phyloP scores from a whole-genome alignment of 208 protist species.

The Vickermania spadyakhi region DNA sequence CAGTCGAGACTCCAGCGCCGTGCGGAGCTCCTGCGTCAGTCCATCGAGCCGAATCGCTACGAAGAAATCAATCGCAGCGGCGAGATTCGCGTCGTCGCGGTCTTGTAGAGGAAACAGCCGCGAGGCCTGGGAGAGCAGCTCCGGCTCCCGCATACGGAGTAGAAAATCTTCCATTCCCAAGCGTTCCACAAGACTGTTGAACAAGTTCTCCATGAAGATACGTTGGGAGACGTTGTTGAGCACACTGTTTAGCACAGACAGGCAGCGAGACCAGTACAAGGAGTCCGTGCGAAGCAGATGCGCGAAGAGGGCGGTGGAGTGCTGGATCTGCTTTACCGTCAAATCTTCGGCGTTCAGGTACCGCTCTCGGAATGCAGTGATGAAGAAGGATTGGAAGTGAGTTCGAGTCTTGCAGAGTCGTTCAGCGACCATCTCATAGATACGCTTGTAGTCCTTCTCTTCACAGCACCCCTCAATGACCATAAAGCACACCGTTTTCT shows the following conservation, averaged over 20 bases:
- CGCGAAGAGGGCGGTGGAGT: slow-evolving; percentile 96
- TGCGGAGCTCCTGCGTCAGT: slow-evolving; percentile 31
- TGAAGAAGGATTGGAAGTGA: slow-evolving; percentile 84
- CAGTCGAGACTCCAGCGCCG: slow-evolving; percentile 29
- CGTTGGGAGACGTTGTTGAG: slow-evolving; percentile 70
- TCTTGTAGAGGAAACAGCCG: slow-evolving; percentile 47
- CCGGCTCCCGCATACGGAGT: slow-evolving; percentile 40
- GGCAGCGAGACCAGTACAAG: slow-evolving; percentile 88
- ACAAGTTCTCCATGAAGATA: slow-evolving; percentile 69
- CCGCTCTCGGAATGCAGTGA: slow-evolving; percentile 78
- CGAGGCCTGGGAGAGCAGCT: slow-evolving; percentile 30
- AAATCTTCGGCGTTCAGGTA: slow-evolving; percentile 91
- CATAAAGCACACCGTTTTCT: slow-evolving; percentile 91
- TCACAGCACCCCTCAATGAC: slow-evolving; percentile 97
- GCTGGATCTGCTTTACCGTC: slow-evolving; percentile 96
- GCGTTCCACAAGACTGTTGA: slow-evolving; percentile 50
- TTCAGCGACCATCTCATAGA: slow-evolving; percentile 95
- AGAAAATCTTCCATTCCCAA: slow-evolving; percentile 41
- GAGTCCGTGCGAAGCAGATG: slow-evolving; percentile 94
- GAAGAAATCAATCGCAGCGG: slow-evolving; percentile 54
- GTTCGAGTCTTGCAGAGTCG: slow-evolving; percentile 93
- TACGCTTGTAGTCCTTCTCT: slow-evolving; percentile 92
- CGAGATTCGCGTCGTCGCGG: slow-evolving; percentile 18
- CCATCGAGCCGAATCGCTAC: slow-evolving; percentile 52
- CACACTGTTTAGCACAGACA: slow-evolving; percentile 56